Evolutionary conservation across 139 green algal genomes (phyloP).

Genomic region (Tetradesmus obliquus): DNA sequence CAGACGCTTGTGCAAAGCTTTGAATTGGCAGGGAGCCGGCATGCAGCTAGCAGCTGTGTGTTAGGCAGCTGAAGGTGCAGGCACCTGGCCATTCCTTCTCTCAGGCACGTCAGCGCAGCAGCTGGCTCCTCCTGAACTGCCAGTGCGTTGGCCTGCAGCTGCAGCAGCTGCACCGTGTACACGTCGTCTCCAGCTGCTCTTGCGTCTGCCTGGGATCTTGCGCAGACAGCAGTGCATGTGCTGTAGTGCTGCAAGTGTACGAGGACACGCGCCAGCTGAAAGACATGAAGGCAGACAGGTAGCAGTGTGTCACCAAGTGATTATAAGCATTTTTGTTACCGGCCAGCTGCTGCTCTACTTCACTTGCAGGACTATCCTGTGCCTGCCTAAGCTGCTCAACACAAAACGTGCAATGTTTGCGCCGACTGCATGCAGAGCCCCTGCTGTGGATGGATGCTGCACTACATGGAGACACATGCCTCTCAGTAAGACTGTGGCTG

Average conservation of each 20-base stretch:
- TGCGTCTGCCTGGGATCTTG: background rate
- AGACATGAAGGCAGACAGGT: background rate
- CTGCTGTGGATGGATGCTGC: background rate
- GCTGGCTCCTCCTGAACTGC: background rate
- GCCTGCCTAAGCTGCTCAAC: no score
- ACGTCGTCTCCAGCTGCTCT: background rate
- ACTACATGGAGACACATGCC: background rate
- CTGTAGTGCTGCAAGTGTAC: constrained; percentile 26
- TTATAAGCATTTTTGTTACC: background rate
- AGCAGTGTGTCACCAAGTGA: background rate
- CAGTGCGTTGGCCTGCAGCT: constrained; percentile 20
- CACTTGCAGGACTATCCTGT: no score
- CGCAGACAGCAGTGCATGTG: background rate
- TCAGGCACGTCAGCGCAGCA: constrained; percentile 1
- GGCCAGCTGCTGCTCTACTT: background rate
- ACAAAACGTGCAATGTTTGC: no score
- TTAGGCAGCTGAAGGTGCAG: no score
- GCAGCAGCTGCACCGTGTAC: constrained; percentile 10
- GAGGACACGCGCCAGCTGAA: constrained; percentile 18
- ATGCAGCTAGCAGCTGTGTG: no score
- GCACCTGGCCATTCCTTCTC: constrained; percentile 17
- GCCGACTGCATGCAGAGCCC: background rate
- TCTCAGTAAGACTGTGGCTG: no score
- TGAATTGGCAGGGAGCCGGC: no score
- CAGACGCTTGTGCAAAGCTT: no score